Percentiles rank a stretch among this genome's conserved stretches.
Evolutionary conservation across 179 eudicot genomes (phyloP).

Genomic region (Actinidia arguta): DNA sequence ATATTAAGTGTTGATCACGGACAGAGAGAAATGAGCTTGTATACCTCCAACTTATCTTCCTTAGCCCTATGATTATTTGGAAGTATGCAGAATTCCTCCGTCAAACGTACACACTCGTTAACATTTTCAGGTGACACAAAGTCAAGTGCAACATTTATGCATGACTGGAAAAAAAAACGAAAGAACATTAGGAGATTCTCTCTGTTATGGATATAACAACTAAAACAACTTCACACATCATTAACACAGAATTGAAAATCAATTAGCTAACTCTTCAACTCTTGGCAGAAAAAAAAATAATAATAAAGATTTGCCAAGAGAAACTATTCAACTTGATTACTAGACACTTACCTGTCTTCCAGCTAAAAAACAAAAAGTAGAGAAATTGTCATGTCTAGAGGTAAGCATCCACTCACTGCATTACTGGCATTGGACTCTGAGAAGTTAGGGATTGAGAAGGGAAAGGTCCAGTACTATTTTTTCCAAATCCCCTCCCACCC

Average conservation of each 20-base stretch:
- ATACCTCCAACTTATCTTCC: conserved; percentile 82
- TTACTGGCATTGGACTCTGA: no score
- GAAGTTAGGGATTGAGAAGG: no score
- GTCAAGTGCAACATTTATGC: conserved; percentile 79
- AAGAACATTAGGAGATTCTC: not conserved
- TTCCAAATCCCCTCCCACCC: no score
- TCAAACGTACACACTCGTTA: conserved; percentile 61
- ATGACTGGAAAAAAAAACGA: conserved; percentile 48
- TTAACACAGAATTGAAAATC: not conserved
- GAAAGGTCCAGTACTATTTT: no score
- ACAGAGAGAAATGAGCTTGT: conserved; percentile 8
- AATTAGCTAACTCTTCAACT: not conserved
- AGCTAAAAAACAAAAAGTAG: not conserved
- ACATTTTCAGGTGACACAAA: conserved; percentile 81
- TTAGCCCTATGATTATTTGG: conserved; percentile 64
- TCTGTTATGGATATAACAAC: not conserved
- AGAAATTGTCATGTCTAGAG: not conserved
- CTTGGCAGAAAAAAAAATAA: no score
- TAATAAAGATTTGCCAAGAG: no score
- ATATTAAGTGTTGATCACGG: not conserved
- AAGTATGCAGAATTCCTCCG: conserved; percentile 70
- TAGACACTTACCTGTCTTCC: not conserved
- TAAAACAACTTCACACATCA: no score
- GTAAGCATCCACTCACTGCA: no score
- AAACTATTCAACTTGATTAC: not conserved